These are phyloP conservation scores for Furcasterigmium sp. DNA, from an alignment of 2,329 filamentous ascomycete species.

Conservation along the genomic window DNA sequence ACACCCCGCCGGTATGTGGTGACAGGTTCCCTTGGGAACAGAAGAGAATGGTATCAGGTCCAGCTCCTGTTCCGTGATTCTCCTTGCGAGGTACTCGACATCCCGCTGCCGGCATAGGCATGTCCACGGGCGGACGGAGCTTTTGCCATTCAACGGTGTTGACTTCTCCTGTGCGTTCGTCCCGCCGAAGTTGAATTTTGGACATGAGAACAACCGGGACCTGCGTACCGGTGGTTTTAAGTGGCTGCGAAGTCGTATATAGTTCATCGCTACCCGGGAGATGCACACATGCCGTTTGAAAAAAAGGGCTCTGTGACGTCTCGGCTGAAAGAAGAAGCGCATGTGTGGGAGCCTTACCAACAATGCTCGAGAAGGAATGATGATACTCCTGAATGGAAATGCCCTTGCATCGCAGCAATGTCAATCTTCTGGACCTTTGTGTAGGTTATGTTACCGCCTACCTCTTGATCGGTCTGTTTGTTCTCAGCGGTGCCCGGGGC, in stretches of 20 bases:
- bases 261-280: slow-evolving; percentile 32
- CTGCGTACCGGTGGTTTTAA: slow-evolving; percentile 29
- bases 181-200: slow-evolving; percentile 26
- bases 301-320: slow-evolving; percentile 37
- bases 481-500: too few species aligned
- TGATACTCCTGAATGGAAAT: slow-evolving; percentile 32
- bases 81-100: slow-evolving; percentile 28
- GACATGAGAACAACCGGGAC: slow-evolving; percentile 41
- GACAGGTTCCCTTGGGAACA: slow-evolving; percentile 32
- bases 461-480: too few species aligned
- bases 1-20: slow-evolving; percentile 7
- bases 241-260: slow-evolving; percentile 38
- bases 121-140: slow-evolving; percentile 32
- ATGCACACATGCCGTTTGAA: slow-evolving; percentile 38
- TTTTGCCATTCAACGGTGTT: slow-evolving; percentile 31
- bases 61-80: not conserved
- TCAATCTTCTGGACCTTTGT: too few species aligned
- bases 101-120: slow-evolving; percentile 38
- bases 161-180: slow-evolving; percentile 17
- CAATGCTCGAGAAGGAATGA: slow-evolving; percentile 23
- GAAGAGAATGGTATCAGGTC: slow-evolving; percentile 29
- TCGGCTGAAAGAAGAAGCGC: slow-evolving; percentile 34
- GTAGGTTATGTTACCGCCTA: too few species aligned
- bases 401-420: not conserved
- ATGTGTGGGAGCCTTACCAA: slow-evolving; percentile 25